Conservation (phyloP, 192 early-diverging fungal species). For the Coemansia sp. region DNA sequence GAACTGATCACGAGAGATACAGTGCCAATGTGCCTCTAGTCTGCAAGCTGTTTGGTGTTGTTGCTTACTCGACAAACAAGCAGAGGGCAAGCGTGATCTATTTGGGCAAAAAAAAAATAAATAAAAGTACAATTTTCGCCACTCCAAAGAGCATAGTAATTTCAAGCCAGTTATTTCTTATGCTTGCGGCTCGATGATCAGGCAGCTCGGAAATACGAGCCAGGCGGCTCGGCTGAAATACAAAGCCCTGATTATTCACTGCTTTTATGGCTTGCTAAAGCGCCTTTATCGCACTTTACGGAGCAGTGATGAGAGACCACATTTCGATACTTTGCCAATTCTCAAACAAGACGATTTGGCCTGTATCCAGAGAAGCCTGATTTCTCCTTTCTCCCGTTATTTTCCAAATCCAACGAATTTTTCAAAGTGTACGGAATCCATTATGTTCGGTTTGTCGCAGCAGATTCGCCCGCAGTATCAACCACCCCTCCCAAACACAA, state of each 20-base stretch:
- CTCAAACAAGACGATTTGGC: background rate
- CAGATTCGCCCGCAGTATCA: conserved; percentile 1
- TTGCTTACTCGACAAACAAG: no score
- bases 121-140: no score
- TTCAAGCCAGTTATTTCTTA: no score
- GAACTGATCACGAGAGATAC: background rate
- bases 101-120: no score
- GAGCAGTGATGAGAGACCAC: background rate
- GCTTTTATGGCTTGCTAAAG: no score
- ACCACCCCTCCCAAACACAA: background rate
- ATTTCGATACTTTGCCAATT: background rate
- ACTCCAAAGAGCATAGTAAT: no score
- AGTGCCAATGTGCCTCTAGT: background rate
- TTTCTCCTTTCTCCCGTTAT: conserved; percentile 2
- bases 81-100: no score
- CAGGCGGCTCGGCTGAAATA: no score
- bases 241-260: no score
- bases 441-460: background rate
- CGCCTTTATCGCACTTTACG: no score
- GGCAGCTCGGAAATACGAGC: no score
- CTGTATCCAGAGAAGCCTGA: background rate
- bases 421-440: conserved; percentile 2
- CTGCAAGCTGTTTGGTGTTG: background rate
- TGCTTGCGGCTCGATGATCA: no score
- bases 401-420: conserved; percentile 1